Evolutionary conservation across 139 green algal species (phyloP), one percentile per base, ranked within the genome.

Genomic region (Raphidocelis subcapitata): DNA sequence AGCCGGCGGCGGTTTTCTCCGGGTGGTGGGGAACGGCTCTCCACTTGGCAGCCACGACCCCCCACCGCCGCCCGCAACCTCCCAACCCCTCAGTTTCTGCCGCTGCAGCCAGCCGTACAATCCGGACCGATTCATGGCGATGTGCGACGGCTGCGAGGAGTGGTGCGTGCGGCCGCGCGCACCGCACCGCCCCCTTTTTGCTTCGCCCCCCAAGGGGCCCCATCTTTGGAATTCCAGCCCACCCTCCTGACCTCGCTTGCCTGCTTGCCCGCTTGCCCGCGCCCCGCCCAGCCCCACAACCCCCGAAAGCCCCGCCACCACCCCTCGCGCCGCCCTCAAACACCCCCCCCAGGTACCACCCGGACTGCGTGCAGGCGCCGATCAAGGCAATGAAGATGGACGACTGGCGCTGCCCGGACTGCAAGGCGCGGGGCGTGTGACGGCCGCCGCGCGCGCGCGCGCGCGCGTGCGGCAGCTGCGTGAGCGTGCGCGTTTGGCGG

Each of bases 41-140:
- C 29, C 26, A 57, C 49, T 20, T 57, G 49, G 18, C 18, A 16
- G 18, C 49, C 18, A 57, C 20, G 18, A n/a, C 49, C 49, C 18
- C 20, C 18, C 20, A n/a, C 49, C 20, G 49, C 18, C 49, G 20
- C 18, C 18, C 20, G 49, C 18, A 16, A 57, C 20, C 18, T 57
- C 20, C 18, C 49, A n/a, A 20, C 49, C 20, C 18, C 20, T 18
- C 49, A 92, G 85, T 61, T 96, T 92, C 86, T 97, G 91, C 78
- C 56, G 62, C 21, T 97, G 91, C 77, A 82, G 94, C 75, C 77
- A 92, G 81, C 92, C 92, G 41, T 94, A 95, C 85, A 97, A 97
- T 76, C 92, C 92, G 1, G 92, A 97, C 84, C 65, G 76, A 31
- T 85, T 87, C 52, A 97, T 97, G 90, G 76, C 96, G 0, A 67